Evolutionary conservation across 768 basidiomycete genomes (phyloP), one percentile per base, ranked within the genome.

Genomic region (Kwoniella pini): DNA sequence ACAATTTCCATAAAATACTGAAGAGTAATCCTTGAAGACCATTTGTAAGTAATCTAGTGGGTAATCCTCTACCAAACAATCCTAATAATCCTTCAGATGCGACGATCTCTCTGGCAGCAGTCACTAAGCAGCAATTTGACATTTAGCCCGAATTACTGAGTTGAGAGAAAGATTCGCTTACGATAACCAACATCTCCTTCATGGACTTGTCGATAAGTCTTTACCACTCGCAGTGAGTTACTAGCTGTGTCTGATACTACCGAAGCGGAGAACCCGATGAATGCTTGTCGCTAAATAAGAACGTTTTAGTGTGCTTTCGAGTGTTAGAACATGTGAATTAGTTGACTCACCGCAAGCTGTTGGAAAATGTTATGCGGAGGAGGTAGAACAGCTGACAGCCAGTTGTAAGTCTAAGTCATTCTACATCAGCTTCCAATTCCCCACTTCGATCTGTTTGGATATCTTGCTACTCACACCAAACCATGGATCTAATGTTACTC

Each of bases 121-220:
- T 85, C 3, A 82, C 57, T 81, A 50, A 5, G 12, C 5, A 42
- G 7, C 40, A 42, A 19, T 33, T 24, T 24, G 33, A 62, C 9
- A 33, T 52, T 42, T 11, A n/a, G n/a, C 31, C 38, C 22, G 15
- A 21, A 42, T 21, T 42, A 52, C 27, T 17, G 42, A 1, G 36
- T 10, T 43, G n/a, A 19, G 27, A 4, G 22, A 24, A 21, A 33
- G 31, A n/a, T 10, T 11, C 38, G 73, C 81, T 62, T 53, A 81
- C 81, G 57, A 75, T 97, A 98, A 1, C 87, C 85, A 15, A 98
- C 87, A 28, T 85, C 84, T 4, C 85, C 85, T 62, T 88, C 87
- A 72, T 92, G 85, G 30, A 94, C 91, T 76, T 98, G 95, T 15
- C 94, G 82, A 79, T 96, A 97, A 0, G 95, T 97, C 83, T 97